Percentiles rank a stretch among this genome's conserved stretches.
Evolutionary conservation across 768 basidiomycete genomes (phyloP).

Genomic region (Mycena indigotica): DNA sequence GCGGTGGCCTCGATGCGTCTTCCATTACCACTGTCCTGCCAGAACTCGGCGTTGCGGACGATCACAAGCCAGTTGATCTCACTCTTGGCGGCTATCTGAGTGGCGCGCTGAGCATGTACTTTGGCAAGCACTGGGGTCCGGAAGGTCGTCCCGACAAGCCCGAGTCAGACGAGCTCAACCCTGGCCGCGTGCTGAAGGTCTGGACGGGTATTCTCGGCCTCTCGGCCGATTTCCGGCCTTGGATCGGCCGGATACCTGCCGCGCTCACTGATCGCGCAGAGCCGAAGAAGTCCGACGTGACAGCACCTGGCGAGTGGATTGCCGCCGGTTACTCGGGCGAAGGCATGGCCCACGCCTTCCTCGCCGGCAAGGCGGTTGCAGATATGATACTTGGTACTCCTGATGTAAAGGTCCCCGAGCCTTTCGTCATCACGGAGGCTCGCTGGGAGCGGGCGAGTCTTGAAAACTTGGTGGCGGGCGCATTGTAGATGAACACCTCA

Average conservation of each 20-base stretch:
- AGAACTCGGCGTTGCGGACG: neutral
- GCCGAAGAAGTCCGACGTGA: conserved; percentile 14
- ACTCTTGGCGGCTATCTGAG: conserved; percentile 31
- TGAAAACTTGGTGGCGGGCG: neutral
- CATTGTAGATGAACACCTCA: too few species aligned
- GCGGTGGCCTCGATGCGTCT: conserved; percentile 40
- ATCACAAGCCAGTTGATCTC: neutral
- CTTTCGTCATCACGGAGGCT: conserved; percentile 21
- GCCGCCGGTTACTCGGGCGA: conserved; percentile 73
- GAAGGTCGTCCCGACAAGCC: conserved; percentile 19
- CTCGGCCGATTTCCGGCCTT: conserved; percentile 62
- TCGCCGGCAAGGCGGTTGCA: conserved; percentile 59
- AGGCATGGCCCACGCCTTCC: conserved; percentile 72
- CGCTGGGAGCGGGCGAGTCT: neutral
- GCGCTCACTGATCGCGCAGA: conserved; percentile 45
- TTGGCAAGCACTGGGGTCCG: conserved; percentile 46
- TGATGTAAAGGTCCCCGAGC: conserved; percentile 13
- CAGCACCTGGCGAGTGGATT: conserved; percentile 66
- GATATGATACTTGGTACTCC: conserved; percentile 40
- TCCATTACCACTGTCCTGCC: neutral
- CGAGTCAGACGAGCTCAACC: conserved; percentile 18
- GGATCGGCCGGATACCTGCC: conserved; percentile 66
- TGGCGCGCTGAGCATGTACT: conserved; percentile 52
- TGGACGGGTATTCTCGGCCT: conserved; percentile 69
- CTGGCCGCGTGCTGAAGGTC: conserved; percentile 39